phyloP scores from a whole-genome alignment of 1,139 yeast species.

The Blastobotrys malaysiensis region DNA sequence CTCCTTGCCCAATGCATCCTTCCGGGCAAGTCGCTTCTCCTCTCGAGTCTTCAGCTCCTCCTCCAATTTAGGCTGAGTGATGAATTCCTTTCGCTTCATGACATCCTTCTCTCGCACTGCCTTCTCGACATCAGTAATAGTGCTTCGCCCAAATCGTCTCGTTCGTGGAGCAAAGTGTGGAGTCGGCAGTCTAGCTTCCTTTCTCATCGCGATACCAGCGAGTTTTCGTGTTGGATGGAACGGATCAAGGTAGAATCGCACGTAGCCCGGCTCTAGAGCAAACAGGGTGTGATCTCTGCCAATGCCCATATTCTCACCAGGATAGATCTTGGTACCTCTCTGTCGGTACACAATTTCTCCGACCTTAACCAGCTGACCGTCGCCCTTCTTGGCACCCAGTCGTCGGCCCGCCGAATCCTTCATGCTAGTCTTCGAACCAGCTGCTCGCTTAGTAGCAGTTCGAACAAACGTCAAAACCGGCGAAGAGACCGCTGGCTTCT shows the following conservation, averaged over 20 bases:
- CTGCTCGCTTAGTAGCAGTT: conserved; percentile 88
- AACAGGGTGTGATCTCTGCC: conserved; percentile 92
- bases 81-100: conserved; percentile 58
- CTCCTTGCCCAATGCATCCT: conserved; percentile 27
- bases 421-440: conserved; percentile 89
- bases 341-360: conserved; percentile 95
- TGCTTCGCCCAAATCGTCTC: conserved; percentile 74
- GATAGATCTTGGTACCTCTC: conserved; percentile 93
- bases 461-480: conserved; percentile 44
- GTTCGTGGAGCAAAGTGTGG: conserved; percentile 84
- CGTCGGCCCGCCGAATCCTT: conserved; percentile 95
- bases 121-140: conserved; percentile 45
- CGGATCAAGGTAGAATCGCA: conserved; percentile 89
- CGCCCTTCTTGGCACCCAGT: conserved; percentile 83
- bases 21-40: conserved; percentile 34
- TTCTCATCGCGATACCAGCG: conserved; percentile 76
- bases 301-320: conserved; percentile 83
- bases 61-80: conserved; percentile 49
- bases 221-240: conserved; percentile 91
- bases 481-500: background rate
- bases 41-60: conserved; percentile 39
- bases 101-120: conserved; percentile 54
- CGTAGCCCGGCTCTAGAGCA: conserved; percentile 91
- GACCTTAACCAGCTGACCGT: conserved; percentile 58
- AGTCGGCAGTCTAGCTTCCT: conserved; percentile 65